Base-by-base conservation (phyloP, 169 alveolate genomes). In the Theileria luwenshuni region DNA sequence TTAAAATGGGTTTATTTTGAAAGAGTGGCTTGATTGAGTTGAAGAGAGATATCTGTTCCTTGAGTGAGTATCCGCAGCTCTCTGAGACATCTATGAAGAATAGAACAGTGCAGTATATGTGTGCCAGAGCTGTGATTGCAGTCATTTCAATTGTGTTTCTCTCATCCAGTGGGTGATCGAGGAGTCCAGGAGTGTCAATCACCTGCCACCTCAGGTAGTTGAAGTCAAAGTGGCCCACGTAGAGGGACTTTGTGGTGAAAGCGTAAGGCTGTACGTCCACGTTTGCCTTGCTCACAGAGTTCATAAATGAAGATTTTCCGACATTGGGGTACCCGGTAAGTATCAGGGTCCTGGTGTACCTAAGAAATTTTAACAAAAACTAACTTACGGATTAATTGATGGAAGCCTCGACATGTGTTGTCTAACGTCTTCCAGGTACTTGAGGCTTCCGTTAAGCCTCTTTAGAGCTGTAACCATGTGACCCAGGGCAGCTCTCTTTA, bases 181-280 rank as follows among this genome's bases (percentile, higher is more conserved):
- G 89, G 56, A 98, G 90, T 23, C 99, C 99, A 30, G 99, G 99
- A 0, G 99, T 97, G 86, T 98, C 99, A 30, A 98, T 95, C 33
- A 98, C 93, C 93, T 97, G 98, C 98, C 99, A 98, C 83, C 97
- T 91, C 32, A 95, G 94, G 83, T 96, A 96, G 70, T 96, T 95
- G 85, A 95, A 94, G 86, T 97, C 99, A 89, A 99, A 95, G 85
- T 98, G 99, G 12, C 99, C 99, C n/a, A 98, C 99, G 86, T 95
- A 98, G 51, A 98, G 92, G 56, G 96, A 90, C 77, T 96, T 96
- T n/a, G 99, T 98, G 12, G 99, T 98, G 95, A 98, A 98, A 54
- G 99, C 98, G 90, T 97, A 98, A 13, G 99, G 98, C 81, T 97
- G 98, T 15, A 97, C 99, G 76, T 97, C 99, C 48, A 97, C 99